Base-by-base conservation (phyloP, 768 basidiomycete genomes). In the Pholiota conissans region DNA sequence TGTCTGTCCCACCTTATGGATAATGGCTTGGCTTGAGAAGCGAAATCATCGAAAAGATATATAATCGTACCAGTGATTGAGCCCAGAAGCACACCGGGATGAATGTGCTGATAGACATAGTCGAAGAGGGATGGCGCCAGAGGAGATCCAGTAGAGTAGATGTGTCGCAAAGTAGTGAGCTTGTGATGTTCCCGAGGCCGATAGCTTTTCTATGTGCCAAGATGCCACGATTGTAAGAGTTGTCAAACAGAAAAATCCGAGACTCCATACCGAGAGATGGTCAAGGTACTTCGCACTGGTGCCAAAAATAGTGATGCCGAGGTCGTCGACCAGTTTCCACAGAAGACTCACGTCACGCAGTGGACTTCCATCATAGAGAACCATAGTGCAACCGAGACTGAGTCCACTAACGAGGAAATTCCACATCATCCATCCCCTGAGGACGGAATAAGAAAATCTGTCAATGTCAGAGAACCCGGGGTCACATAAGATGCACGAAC, bases 401-500 rank as follows among this genome's bases (percentile, higher is more conserved):
- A 93, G 77, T 8, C 82, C 85, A 53, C 82, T 81, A 28, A 89
- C 77, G 32, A 92, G 84, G 70, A 90, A 92, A 67, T 92, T 92
- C 85, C 87, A 93, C 91, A 93, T 92, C 90, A 93, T 93, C 91
- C 90, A 91, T 45, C 89, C 89, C 16, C 89, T 91, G 53, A 47
- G 49, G 35, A 56, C 16, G 48, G 28, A 63, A 52, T 26, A 20
- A 18, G 49, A 52, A 60, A 58, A 13, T 32, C 27, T 56, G 57
- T 64, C 58, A 63, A 56, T 49, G 32, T 64, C 55, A 52, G 24
- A 45, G 52, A 29, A 45, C 48, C 29, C 40, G 28, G 29, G 49
- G n/a, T 39, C 42, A 56, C 53, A 57, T 34, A 49, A 40, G 30
- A 5, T 50, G 39, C 52, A 75, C 85, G 64, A 61, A 89, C 88